These are phyloP conservation scores for Phytophthora rubi DNA, from an alignment of 352 stramenopile genomes.

Conservation along the genomic window DNA sequence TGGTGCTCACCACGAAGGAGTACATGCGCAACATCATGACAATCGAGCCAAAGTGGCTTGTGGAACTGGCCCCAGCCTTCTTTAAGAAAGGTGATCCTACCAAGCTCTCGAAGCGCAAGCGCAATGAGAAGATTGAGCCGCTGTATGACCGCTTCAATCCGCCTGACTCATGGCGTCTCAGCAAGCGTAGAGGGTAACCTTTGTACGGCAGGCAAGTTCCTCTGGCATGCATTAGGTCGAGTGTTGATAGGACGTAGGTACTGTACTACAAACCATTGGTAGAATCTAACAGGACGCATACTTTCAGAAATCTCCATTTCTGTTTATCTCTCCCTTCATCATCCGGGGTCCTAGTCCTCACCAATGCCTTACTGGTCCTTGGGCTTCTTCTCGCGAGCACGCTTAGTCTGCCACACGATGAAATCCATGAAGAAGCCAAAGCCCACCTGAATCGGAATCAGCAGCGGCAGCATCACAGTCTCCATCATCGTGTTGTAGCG, in stretches of 20 bases:
- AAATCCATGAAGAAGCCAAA: conserved; percentile 88
- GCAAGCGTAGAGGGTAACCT: conserved; percentile 91
- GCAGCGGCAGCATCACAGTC: conserved; percentile 65
- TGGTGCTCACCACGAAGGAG: conserved; percentile 96
- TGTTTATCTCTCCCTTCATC: not conserved
- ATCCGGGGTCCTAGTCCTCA: not conserved
- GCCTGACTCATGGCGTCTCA: conserved; percentile 97
- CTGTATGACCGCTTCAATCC: conserved; percentile 99
- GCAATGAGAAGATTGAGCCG: conserved; percentile 99
- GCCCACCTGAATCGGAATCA: conserved; percentile 70
- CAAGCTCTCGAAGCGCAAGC: conserved; percentile 98
- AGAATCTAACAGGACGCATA: conserved; percentile 10
- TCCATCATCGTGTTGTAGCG: conserved; percentile 81
- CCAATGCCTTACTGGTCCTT: conserved; percentile 56
- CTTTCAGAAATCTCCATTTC: conserved; percentile 2
- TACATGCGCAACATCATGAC: conserved; percentile 99
- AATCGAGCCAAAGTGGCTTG: conserved; percentile 99
- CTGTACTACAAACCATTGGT: conserved; percentile 1
- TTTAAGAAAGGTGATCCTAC: conserved; percentile 98
- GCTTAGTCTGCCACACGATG: conserved; percentile 62
- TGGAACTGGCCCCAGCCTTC: conserved; percentile 96
- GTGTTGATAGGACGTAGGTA: not conserved
- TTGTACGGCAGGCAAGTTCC: not conserved
- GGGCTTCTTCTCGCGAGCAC: conserved; percentile 59
- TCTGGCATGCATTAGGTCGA: not conserved